Percentiles rank a stretch among this genome's conserved stretches.
These are phyloP conservation scores for Hygrocybe punicea DNA, from an alignment of 768 basidiomycete genomes.

Conservation along the genomic window DNA sequence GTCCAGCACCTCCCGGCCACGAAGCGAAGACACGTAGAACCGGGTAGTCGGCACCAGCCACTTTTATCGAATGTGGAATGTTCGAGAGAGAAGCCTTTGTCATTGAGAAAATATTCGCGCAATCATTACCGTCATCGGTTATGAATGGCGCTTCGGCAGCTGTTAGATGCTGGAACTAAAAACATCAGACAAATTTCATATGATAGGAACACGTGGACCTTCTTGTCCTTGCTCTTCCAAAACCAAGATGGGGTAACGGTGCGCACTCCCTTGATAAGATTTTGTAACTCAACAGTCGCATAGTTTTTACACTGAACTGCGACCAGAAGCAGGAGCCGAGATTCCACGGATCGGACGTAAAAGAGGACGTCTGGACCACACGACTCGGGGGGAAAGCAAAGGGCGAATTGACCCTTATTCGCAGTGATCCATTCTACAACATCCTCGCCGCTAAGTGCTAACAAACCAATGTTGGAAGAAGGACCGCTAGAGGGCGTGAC, in stretches of 20 bases:
- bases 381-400: constrained; percentile 8
- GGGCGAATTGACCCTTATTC: constrained; percentile 1
- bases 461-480: constrained; percentile 7
- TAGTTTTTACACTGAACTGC: not conserved
- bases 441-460: constrained; percentile 2
- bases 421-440: constrained; percentile 9
- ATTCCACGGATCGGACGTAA: constrained; percentile 3
- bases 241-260: constrained; percentile 10
- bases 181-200: not conserved
- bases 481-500: constrained; percentile 6
- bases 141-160: constrained; percentile 1
- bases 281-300: not conserved
- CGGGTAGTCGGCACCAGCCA: not conserved
- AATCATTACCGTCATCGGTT: not conserved
- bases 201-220: not conserved
- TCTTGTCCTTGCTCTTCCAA: constrained; percentile 9
- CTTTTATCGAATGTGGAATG: not conserved
- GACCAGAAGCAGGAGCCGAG: constrained; percentile 4
- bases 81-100: not conserved
- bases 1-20: not conserved
- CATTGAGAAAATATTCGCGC: not conserved
- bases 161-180: constrained; percentile 2
- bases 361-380: constrained; percentile 7
- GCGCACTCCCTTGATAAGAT: constrained; percentile 6
- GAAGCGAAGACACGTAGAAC: constrained; percentile 7